phyloP scores from a whole-genome alignment of 2,329 filamentous ascomycete genomes.

The Alternaria gaisen region DNA sequence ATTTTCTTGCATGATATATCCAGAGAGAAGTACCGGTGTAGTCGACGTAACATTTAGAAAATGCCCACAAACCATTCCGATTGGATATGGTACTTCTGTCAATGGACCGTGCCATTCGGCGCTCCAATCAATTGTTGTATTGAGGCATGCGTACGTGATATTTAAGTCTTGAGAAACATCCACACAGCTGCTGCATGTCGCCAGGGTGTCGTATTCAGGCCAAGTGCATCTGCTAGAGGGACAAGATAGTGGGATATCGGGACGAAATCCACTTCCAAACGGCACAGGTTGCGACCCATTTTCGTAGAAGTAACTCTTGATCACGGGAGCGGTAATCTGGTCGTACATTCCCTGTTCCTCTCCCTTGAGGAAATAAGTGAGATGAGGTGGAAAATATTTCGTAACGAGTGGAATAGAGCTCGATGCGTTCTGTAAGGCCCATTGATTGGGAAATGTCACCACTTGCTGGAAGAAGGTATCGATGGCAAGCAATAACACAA shows the following conservation, averaged over 20 bases:
- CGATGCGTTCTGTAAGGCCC: neutral
- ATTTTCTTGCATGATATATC: slow-evolving; percentile 19
- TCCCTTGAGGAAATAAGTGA: neutral
- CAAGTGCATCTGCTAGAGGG: slow-evolving; percentile 43
- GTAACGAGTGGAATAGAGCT: neutral
- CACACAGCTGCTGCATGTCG: slow-evolving; percentile 35
- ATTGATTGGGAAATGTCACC: slow-evolving; percentile 30
- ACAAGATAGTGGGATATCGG: slow-evolving; percentile 39
- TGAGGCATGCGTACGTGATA: slow-evolving; percentile 23
- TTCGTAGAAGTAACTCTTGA: slow-evolving; percentile 18
- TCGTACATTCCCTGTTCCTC: neutral
- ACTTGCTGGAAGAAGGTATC: slow-evolving; percentile 46
- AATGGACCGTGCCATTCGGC: neutral
- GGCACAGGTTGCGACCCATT: slow-evolving; percentile 34
- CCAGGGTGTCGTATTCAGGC: slow-evolving; percentile 37
- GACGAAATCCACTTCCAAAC: slow-evolving; percentile 35
- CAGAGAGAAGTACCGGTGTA: slow-evolving; percentile 29
- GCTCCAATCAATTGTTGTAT: slow-evolving; percentile 30
- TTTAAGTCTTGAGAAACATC: slow-evolving; percentile 25
- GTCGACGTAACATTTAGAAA: slow-evolving; percentile 33
- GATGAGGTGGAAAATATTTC: neutral
- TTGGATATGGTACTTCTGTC: slow-evolving; percentile 10
- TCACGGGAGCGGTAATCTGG: neutral
- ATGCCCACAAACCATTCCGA: slow-evolving; percentile 36
- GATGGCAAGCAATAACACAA: slow-evolving; percentile 18